These are phyloP conservation scores for Kazachstania kunashirensis DNA, from an alignment of 805 yeast species.

Conservation along the genomic window DNA sequence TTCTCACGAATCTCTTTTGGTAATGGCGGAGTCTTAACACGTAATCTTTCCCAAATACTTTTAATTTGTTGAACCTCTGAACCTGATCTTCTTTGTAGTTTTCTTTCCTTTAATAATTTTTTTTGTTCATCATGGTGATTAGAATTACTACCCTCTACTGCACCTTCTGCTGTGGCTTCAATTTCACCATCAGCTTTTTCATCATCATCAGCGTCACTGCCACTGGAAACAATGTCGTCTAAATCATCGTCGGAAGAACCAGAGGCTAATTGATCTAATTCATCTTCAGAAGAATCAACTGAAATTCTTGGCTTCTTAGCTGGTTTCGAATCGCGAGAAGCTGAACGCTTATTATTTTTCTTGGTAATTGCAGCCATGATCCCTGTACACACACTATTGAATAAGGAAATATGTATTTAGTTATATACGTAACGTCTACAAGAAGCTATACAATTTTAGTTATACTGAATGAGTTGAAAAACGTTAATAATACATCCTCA, in stretches of 20 bases:
- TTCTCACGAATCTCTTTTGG: conserved; percentile 69
- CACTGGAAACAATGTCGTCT: conserved; percentile 23
- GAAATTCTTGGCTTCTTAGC: conserved; percentile 28
- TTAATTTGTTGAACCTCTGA: conserved; percentile 75
- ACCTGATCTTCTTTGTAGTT: conserved; percentile 81
- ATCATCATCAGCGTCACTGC: conserved; percentile 29
- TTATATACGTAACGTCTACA: not conserved
- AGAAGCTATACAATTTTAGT: too few species aligned
- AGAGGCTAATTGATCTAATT: conserved; percentile 5
- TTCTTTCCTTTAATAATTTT: conserved; percentile 68
- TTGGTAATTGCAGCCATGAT: conserved; percentile 15
- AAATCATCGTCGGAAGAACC: conserved; percentile 25
- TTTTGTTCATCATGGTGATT: conserved; percentile 73
- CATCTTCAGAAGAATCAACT: conserved; percentile 28
- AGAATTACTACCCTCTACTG: conserved; percentile 26
- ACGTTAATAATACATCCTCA: too few species aligned
- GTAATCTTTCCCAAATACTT: conserved; percentile 78
- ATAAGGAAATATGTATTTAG: not conserved
- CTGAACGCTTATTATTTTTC: conserved; percentile 11
- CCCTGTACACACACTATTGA: too few species aligned
- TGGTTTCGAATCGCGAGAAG: conserved; percentile 7
- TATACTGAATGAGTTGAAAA: too few species aligned
- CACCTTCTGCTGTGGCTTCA: conserved; percentile 21
- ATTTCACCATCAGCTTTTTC: conserved; percentile 23
- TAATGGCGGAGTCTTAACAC: conserved; percentile 75